Base-by-base conservation (phyloP, 495 filamentous ascomycete genomes). In the Paragyromitra xinjiangensis region DNA sequence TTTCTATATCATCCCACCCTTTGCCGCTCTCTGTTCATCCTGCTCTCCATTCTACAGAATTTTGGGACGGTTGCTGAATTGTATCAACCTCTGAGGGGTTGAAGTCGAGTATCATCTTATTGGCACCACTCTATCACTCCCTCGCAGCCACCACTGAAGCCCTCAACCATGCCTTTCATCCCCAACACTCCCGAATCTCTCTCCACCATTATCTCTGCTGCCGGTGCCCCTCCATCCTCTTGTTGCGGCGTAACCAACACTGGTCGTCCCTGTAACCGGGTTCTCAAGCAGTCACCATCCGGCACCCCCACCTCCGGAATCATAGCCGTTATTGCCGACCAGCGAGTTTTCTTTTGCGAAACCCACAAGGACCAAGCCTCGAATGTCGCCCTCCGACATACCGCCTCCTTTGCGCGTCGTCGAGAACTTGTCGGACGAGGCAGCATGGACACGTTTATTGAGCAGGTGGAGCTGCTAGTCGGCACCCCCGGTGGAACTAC, bases 291-390 rank as follows among this genome's bases (percentile, higher is more conserved):
- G 84, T 42, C 73, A 6, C 59, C 63, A 16, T 73, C 63, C 7
- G 74, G 69, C n/a, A 42, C 83, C 24, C 79, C 82, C 62, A 66
- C 82, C 42, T 81, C 81, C 0, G 82, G 83, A 26, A 71, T 80
- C 69, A 84, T 80, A 40, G 83, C 59, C 79, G 86, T 66, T 62
- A 82, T 85, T 16, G 79, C 78, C 70, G 85, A 85, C 39, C 84
- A 85, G 24, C 83, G 87, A 9, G 87, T 87, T 39, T 89, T 88
- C 68, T 99, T 93, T 82, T 99, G 95, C 87, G 96, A 93, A 91
- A 92, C 96, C 81, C 95, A 99, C 84, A 93, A 93, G 78, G 93
- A 96, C 73, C 95, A 99, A 83, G 93, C 93, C 24, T 83, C 69
- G 16, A 62, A 75, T 62, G 61, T 87, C 4, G 80, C 75, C 59